Evolutionary conservation across 2,329 filamentous ascomycete genomes (phyloP), one percentile per base, ranked within the genome.

Genomic region (Colletotrichum lini): DNA sequence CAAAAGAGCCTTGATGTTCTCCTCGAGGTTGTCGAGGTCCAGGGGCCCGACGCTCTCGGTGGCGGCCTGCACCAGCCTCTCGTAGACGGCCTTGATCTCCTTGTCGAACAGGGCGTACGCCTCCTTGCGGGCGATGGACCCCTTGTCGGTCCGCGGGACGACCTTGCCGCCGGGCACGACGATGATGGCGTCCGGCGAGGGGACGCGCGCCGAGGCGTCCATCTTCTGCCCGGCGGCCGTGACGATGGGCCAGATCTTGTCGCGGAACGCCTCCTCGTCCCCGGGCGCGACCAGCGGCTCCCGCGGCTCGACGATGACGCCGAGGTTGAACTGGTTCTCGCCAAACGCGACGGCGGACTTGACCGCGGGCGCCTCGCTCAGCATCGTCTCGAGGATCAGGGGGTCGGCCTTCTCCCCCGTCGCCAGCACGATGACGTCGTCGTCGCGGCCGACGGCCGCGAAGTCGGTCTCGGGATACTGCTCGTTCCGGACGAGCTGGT

Each of bases 401-500:
- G 76, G 76, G 38, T 73, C 72, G 12, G 70, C 75, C 64, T 78
- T 78, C 49, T 78, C 76, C 16, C 76, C 76, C 5, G 74, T 77
- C 3, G 73, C 73, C 16, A 78, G 70, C 13, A 76, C 74, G 21
- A 78, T 76, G 7, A 78, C 69, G 57, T 78, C 76, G 65, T 83
- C 82, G 23, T 76, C 77, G 8, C 82, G 75, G 0, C 82, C 82
- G 9, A 81, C 66, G 40, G 64, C 64, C 26, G 66, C 45, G 15
- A 42, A 58, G 26, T 58, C 54, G n/a, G 54, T 42, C 26, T 58
- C 54, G 18, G 38, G 54, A 23, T 26, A 30, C 49, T 30, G 50
- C 2, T 78, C 77, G n/a, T 77, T 79, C 8, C 71, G 71, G n/a
- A 77, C 74, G 2, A 82, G 70, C 52, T 78, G 68, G 62, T 82